Percentiles rank a stretch among this genome's conserved stretches.
These are phyloP conservation scores for Vitis vinifera DNA, from an alignment of 164 flowering plant species.

Conservation along the genomic window ASM3070453v1 NC_081805.1:20529501-20530000, in stretches of 20 bases:
- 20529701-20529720: too few species aligned
- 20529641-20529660: too few species aligned
- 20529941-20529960: constrained; percentile 68
- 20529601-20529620: too few species aligned
- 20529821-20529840: constrained; percentile 93
- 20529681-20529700: too few species aligned
- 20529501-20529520: too few species aligned
- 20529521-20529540: too few species aligned
- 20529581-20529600: too few species aligned
- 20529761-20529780: neutral
- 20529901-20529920: constrained; percentile 47
- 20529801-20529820: constrained; percentile 79
- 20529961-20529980: constrained; percentile 65
- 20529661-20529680: too few species aligned
- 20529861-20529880: constrained; percentile 45
- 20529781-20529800: constrained; percentile 38
- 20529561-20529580: too few species aligned
- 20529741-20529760: neutral
- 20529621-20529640: too few species aligned
- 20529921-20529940: constrained; percentile 74
- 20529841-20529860: constrained; percentile 91
- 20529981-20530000: constrained; percentile 64
- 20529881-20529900: constrained; percentile 52
- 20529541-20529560: too few species aligned
- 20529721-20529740: too few species aligned